Base-by-base conservation (phyloP, 2,329 filamentous ascomycete genomes). In the Malbranchea zuffiana region DNA sequence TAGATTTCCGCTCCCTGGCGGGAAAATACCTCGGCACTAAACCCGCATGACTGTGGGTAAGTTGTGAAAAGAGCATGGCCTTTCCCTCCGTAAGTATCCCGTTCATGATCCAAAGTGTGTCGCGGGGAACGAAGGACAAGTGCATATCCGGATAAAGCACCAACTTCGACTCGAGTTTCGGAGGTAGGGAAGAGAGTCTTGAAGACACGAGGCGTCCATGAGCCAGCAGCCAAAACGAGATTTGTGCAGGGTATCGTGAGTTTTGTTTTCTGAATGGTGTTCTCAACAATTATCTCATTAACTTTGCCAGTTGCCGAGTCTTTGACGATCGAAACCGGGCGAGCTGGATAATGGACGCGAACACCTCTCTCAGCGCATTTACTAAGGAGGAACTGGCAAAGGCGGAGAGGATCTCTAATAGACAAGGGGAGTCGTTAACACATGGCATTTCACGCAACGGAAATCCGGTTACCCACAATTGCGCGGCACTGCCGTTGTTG, bases 61-160 rank as follows among this genome's bases (percentile, higher is more conserved):
- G 71, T 72, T 2, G 75, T 75, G 50, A 83, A 87, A 2, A 88
- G 59, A 1, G 81, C 77, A 53, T 85, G 77, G 51, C 75, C 80
- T 2, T 65, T 62, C 20, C 52, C 53, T 3, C 40, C 65, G n/a
- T 67, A 55, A 26, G 61, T 53, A 3, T 45, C 47, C 3, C 36
- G 44, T 34, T 60, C 56, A 6, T 53, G 50, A 5, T 51, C 45
- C 8, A 47, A 32, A 2, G 48, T 58, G 43, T 41, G 63, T 56
- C 67, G 62, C 1, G 78, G 74, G 4, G 73, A 75, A 40, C 64
- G 70, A 3, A 87, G 57, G 2, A 86, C 70, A 6, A 88, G 59
- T 12, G 79, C 84, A 56, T 87, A 77, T 0, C 82, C 83, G 0
- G 80, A 79, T 4, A 86, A 61, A 12, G 73, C 67, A 3, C 64